Evolutionary conservation across 305 asterid genomes (phyloP).

Genomic region (Fraxinus greggii): DNA sequence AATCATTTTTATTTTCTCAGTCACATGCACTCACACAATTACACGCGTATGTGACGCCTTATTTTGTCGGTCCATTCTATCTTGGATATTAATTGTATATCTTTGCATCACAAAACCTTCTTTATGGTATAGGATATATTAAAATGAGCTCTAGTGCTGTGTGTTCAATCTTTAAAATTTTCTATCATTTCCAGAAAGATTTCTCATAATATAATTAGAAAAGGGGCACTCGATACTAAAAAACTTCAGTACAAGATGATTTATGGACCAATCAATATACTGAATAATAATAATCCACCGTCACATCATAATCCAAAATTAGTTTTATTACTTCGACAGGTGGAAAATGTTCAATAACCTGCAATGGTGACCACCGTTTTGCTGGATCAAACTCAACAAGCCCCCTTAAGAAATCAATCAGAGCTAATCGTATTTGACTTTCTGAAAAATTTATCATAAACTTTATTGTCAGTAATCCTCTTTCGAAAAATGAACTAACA

Average conservation of each 20-base stretch:
- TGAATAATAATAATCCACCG: conserved; percentile 16
- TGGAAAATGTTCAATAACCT: conserved; percentile 50
- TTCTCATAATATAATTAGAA: conserved; percentile 1
- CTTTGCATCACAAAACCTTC: background rate
- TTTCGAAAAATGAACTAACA: conserved; percentile 16
- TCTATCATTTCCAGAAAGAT: background rate
- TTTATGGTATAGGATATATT: background rate
- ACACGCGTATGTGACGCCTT: background rate
- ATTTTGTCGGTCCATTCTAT: background rate
- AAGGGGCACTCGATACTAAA: background rate
- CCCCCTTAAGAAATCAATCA: conserved; percentile 95
- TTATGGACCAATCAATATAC: conserved; percentile 10
- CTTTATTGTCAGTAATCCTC: conserved; percentile 17
- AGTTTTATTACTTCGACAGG: conserved; percentile 20
- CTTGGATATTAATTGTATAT: background rate
- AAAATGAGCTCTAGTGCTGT: background rate
- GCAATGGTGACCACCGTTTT: conserved; percentile 97
- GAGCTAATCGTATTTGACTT: conserved; percentile 70
- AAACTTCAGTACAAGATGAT: background rate
- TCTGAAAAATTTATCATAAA: conserved; percentile 49
- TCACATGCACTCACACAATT: background rate
- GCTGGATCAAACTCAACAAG: conserved; percentile 99
- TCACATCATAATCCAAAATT: conserved; percentile 18
- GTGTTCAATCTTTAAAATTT: background rate
- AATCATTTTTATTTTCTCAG: background rate